Evolutionary conservation across 306 rosid species (phyloP), one percentile per base, ranked within the genome.

Genomic region (Clitoria ternatea): DNA sequence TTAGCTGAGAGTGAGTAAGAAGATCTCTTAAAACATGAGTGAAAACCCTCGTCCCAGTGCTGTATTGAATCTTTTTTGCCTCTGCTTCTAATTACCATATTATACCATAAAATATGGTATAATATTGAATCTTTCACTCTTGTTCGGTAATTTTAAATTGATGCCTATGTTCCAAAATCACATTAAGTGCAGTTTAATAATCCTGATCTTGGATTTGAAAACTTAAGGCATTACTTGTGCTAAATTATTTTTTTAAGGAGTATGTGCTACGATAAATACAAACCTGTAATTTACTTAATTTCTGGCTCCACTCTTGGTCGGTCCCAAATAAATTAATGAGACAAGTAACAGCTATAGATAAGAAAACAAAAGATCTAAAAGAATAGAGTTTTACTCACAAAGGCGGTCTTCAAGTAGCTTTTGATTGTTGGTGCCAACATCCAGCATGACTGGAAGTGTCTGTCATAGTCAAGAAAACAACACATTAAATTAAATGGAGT

Each of bases 371-470:
- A 14, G 7, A 69, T 50, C 15, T 33, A 59, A 35, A 23, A 62
- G 69, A 60, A 74, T 7, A 43, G 17, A 23, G 17, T 77, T 79
- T 64, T 74, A 84, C 97, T 91, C 71, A 95, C 99, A 95, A 68
- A 95, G 97, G 55, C 82, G 89, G 32, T 95, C 96, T 53, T 89
- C 86, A 72, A 95, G 97, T 76, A 95, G 85, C 89, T 68, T 91
- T 80, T 87, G 86, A 69, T 95, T 95, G 86, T 95, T 95, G 50
- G 99, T 95, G 59, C 99, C 99, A 82, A 95, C 89, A 77, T 95
- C 99, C 0, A 95, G 86, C 99, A 95, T 95, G 48, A 95, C 90
- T 3, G 99, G 99, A 69, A 95, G 99, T 83, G 87, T 86, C 99
- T 95, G 91, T 47, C 47, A 54, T 7, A 80, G 61, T 76, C 37